phyloP scores from a whole-genome alignment of 2,329 filamentous ascomycete species.

The Aureobasidium lini region DNA sequence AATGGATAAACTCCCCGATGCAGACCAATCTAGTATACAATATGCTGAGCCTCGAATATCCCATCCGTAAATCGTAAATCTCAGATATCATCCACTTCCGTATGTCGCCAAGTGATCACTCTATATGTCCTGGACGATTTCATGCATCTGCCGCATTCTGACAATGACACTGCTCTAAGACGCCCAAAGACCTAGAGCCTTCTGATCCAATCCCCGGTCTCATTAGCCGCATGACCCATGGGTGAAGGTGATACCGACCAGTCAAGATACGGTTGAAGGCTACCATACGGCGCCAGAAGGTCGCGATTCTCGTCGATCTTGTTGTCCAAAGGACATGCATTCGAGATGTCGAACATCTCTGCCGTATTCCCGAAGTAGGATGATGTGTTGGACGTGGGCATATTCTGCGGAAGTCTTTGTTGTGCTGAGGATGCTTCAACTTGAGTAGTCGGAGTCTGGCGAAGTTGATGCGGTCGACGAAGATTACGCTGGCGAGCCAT shows the following conservation, averaged over 20 bases:
- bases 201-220: neutral
- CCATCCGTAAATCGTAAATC: neutral
- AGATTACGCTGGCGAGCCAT: neutral
- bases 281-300: neutral
- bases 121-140: neutral
- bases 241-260: constrained; percentile 3
- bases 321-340: neutral
- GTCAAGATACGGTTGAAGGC: neutral
- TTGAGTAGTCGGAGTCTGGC: neutral
- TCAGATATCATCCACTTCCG: neutral
- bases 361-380: neutral
- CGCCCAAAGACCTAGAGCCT: neutral
- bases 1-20: neutral
- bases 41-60: neutral
- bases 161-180: neutral
- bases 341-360: constrained; percentile 1
- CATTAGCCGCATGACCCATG: neutral
- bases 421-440: neutral
- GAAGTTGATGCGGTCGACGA: neutral
- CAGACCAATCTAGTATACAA: neutral
- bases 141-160: neutral
- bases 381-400: neutral
- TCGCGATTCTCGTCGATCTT: neutral
- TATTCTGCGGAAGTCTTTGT: neutral
- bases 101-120: neutral